These are phyloP conservation scores for Scedosporium minutisporum DNA, from an alignment of 2,329 filamentous ascomycete genomes.

Conservation along the genomic window DNA sequence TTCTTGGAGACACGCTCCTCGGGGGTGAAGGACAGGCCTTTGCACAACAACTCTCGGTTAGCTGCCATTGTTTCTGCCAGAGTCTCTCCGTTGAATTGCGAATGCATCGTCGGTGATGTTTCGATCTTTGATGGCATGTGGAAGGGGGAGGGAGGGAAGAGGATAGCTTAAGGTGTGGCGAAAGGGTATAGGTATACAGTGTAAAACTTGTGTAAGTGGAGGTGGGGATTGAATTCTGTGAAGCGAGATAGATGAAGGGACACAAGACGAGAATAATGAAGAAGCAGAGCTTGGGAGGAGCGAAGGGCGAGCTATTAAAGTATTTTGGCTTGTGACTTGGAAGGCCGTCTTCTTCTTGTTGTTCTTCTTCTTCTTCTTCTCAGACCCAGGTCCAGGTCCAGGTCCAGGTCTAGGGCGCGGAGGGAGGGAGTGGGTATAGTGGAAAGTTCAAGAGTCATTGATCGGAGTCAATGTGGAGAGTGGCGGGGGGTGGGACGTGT, in stretches of 20 bases:
- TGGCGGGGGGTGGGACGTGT: conserved; percentile 1
- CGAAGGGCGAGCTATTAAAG: conserved; percentile 2
- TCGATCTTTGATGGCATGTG: not conserved
- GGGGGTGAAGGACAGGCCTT: conserved; percentile 55
- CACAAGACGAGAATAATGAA: not conserved
- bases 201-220: not conserved
- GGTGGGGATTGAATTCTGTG: not conserved
- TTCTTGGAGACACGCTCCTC: conserved; percentile 55
- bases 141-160: not conserved
- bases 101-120: conserved; percentile 2
- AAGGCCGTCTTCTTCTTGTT: not conserved
- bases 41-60: conserved; percentile 7
- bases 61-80: conserved; percentile 1
- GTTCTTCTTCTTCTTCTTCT: too few relatives aligned
- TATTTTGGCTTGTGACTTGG: not conserved
- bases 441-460: conserved; percentile 1
- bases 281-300: not conserved
- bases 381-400: too few relatives aligned
- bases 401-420: not conserved
- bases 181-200: too few relatives aligned
- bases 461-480: conserved; percentile 6
- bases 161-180: not conserved
- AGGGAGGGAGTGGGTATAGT: not conserved
- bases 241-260: not conserved
- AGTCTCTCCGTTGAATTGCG: not conserved